Percentiles rank a stretch among this genome's conserved stretches.
phyloP scores from a whole-genome alignment of 768 basidiomycete species.

The Mycena maculata region DNA sequence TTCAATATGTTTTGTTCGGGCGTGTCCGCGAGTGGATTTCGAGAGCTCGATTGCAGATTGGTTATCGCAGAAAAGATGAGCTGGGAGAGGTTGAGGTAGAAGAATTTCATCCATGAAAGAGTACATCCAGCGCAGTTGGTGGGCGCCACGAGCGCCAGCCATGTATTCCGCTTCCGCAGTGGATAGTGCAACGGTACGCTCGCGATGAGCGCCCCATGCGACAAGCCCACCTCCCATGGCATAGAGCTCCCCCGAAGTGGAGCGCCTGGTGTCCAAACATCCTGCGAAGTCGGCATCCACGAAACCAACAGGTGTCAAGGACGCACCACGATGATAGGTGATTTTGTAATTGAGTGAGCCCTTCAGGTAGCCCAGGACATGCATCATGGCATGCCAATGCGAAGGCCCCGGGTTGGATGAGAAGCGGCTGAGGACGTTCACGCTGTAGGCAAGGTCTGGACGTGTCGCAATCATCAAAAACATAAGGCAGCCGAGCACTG shows the following conservation, averaged over 20 bases:
- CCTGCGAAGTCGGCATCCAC: constrained; percentile 3
- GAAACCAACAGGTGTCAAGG: not conserved
- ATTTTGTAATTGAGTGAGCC: constrained; percentile 38
- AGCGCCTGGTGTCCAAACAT: not conserved
- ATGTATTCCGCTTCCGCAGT: constrained; percentile 6
- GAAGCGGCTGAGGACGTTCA: constrained; percentile 12
- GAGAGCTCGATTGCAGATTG: not conserved
- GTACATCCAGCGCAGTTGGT: not conserved
- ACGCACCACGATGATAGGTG: constrained; percentile 33
- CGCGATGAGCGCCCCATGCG: not conserved
- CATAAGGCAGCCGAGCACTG: constrained; percentile 29
- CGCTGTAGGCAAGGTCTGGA: not conserved
- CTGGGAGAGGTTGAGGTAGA: not conserved
- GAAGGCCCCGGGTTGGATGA: constrained; percentile 28
- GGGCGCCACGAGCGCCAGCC: not conserved
- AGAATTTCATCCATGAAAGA: not conserved
- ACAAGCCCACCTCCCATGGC: not conserved
- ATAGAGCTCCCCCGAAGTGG: constrained; percentile 12
- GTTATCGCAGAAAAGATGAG: not conserved
- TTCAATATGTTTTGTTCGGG: not conserved
- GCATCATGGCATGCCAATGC: constrained; percentile 44
- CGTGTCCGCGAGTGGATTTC: not conserved
- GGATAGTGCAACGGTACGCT: not conserved
- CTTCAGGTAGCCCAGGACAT: constrained; percentile 44
- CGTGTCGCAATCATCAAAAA: constrained; percentile 26